phyloP scores from a whole-genome alignment of 2,329 filamentous ascomycete genomes.

The Pseudocercospora eumusae region DNA sequence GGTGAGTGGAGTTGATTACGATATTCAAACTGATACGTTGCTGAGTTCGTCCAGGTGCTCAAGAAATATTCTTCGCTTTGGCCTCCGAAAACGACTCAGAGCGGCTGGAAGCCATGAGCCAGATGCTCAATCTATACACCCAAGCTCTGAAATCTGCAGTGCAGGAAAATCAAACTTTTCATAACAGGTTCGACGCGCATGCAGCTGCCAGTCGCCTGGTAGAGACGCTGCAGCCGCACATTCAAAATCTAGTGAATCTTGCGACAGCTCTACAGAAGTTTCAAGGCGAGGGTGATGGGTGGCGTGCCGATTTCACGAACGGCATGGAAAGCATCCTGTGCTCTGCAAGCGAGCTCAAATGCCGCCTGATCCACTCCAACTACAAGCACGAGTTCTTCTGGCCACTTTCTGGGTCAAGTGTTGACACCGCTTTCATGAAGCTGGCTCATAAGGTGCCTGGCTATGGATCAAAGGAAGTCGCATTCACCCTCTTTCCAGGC shows the following conservation, averaged over 20 bases:
- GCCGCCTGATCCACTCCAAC: neutral
- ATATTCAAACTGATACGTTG: neutral
- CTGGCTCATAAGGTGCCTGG: neutral
- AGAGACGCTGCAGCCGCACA: neutral
- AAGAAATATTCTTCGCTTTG: neutral
- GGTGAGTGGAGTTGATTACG: neutral
- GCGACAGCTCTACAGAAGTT: neutral
- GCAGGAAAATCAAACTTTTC: neutral
- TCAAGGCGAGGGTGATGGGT: neutral
- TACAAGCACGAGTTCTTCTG: slow-evolving; percentile 2
- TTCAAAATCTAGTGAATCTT: neutral
- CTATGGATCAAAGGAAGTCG: neutral
- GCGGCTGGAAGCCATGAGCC: neutral
- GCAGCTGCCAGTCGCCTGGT: neutral
- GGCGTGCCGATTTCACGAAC: neutral
- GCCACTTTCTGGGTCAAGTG: neutral
- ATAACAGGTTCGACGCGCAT: neutral
- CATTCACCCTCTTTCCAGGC: neutral
- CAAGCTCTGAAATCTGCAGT: neutral
- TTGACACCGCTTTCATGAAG: neutral
- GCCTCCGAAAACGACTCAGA: neutral
- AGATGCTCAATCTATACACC: neutral
- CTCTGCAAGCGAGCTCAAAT: neutral
- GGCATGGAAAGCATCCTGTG: neutral
- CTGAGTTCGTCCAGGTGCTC: neutral